Evolutionary conservation across 257 asterid species (phyloP).

Genomic region (Plectranthus barbatus): DNA sequence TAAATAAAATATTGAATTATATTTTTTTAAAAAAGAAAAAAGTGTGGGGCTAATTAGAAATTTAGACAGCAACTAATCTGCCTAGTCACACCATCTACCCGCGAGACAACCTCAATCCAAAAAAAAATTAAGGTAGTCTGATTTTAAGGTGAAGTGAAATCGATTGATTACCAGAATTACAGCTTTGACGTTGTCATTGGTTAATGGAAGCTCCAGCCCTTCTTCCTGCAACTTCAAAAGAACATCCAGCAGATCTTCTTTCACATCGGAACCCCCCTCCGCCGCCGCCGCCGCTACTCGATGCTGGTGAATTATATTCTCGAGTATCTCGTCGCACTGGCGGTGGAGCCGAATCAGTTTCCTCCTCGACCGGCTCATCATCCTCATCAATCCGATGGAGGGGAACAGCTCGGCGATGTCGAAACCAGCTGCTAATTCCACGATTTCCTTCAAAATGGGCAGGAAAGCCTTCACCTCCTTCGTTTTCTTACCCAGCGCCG

Average conservation of each 20-base stretch:
- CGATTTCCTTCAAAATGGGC: neutral
- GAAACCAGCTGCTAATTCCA: slow-evolving; percentile 17
- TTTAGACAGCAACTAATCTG: no score
- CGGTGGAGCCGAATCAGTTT: slow-evolving; percentile 10
- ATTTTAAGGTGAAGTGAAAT: no score
- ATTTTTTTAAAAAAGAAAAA: no score
- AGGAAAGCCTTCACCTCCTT: neutral
- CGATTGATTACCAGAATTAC: slow-evolving; percentile 5
- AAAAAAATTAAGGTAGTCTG: no score
- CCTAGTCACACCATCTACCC: no score
- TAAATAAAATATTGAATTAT: no score
- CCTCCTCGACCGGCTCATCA: slow-evolving; percentile 17
- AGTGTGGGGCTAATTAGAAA: no score
- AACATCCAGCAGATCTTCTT: slow-evolving; percentile 18
- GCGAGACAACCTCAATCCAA: no score
- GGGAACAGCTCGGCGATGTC: slow-evolving; percentile 24
- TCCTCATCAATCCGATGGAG: slow-evolving; percentile 10
- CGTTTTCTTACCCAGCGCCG: neutral
- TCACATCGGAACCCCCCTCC: neutral
- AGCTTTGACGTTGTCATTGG: slow-evolving; percentile 10
- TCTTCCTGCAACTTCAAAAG: slow-evolving; percentile 12
- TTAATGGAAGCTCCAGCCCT: neutral
- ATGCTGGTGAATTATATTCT: slow-evolving; percentile 18
- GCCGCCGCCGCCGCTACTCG: neutral
- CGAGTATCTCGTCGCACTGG: slow-evolving; percentile 16